Evolutionary conservation across 345 rosid species (phyloP).

Genomic region (Odontarrhena argentea): DNA sequence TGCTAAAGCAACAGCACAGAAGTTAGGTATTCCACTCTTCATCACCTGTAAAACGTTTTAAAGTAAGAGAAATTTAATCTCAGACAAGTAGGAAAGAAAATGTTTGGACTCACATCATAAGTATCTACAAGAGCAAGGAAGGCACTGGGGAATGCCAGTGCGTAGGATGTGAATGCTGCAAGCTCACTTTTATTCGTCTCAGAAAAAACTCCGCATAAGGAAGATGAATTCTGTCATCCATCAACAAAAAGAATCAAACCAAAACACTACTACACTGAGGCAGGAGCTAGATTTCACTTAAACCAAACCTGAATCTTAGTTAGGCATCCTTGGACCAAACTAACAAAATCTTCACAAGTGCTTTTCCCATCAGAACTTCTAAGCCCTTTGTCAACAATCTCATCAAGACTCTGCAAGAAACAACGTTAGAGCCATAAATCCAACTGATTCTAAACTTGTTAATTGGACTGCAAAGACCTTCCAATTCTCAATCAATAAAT

Average conservation of each 20-base stretch:
- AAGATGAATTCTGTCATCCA: slow-evolving; percentile 59
- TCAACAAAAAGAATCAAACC: slow-evolving; percentile 24
- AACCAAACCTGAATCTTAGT: slow-evolving; percentile 69
- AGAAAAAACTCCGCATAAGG: slow-evolving; percentile 56
- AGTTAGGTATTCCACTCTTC: slow-evolving; percentile 94
- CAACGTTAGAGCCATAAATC: too few species aligned
- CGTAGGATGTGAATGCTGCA: slow-evolving; percentile 90
- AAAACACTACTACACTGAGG: background rate
- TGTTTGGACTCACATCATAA: slow-evolving; percentile 71
- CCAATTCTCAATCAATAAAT: background rate
- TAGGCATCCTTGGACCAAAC: slow-evolving; percentile 74
- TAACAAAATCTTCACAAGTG: slow-evolving; percentile 82
- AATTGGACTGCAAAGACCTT: background rate
- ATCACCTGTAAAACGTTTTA: slow-evolving; percentile 55
- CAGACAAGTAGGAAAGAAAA: background rate
- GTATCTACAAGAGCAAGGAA: slow-evolving; percentile 94
- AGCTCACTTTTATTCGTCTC: slow-evolving; percentile 96
- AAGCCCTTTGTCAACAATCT: slow-evolving; percentile 69
- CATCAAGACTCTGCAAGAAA: slow-evolving; percentile 72
- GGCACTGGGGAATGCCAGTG: slow-evolving; percentile 82
- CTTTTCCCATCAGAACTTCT: slow-evolving; percentile 63
- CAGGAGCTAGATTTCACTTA: background rate
- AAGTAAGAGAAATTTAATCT: background rate
- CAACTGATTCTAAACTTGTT: too few species aligned
- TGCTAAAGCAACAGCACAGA: slow-evolving; percentile 91